phyloP scores from a whole-genome alignment of 257 asterid genomes.

The Lithospermum erythrorhizon region DNA sequence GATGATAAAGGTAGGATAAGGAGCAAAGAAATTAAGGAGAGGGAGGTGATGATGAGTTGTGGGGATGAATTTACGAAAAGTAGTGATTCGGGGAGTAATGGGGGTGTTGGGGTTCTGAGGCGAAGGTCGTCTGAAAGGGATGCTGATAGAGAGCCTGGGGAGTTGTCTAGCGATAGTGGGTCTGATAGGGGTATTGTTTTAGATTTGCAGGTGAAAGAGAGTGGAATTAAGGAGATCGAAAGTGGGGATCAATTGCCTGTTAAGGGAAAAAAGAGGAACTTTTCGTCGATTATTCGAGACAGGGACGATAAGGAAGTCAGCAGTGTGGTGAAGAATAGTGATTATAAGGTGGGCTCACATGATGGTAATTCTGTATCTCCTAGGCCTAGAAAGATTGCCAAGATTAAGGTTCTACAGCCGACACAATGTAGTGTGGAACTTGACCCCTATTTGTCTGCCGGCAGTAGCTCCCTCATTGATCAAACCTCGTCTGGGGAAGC shows the following conservation, averaged over 20 bases:
- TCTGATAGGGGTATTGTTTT: conserved; percentile 55
- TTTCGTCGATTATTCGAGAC: conserved; percentile 80
- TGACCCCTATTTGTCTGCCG: conserved; percentile 9
- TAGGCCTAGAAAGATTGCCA: conserved; percentile 21
- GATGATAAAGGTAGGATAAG: conserved; percentile 36
- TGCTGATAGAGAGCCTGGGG: conserved; percentile 78
- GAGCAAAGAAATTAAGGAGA: conserved; percentile 43
- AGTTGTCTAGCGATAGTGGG: conserved; percentile 67
- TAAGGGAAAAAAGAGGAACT: conserved; percentile 51
- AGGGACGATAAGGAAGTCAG: conserved; percentile 45
- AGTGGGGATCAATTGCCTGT: conserved; percentile 27
- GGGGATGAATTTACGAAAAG: conserved; percentile 19
- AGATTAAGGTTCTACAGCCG: conserved; percentile 18
- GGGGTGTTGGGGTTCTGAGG: conserved; percentile 25
- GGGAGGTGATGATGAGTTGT: conserved; percentile 18
- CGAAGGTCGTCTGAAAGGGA: conserved; percentile 13
- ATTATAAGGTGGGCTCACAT: too few species aligned
- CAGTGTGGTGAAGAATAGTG: conserved; percentile 25
- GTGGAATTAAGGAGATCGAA: conserved; percentile 24
- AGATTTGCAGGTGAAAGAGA: conserved; percentile 24
- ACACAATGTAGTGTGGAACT: conserved; percentile 16
- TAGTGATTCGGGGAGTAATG: conserved; percentile 41
- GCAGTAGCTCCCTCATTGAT: conserved; percentile 24
- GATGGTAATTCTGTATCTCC: conserved; percentile 21
- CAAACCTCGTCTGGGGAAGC: conserved; percentile 23